A percentile compares a stretch with the other conserved stretches of the same genome.
These are phyloP conservation scores for Lepidium africanum DNA, from an alignment of 345 rosid genomes.

Conservation along the genomic window DNA sequence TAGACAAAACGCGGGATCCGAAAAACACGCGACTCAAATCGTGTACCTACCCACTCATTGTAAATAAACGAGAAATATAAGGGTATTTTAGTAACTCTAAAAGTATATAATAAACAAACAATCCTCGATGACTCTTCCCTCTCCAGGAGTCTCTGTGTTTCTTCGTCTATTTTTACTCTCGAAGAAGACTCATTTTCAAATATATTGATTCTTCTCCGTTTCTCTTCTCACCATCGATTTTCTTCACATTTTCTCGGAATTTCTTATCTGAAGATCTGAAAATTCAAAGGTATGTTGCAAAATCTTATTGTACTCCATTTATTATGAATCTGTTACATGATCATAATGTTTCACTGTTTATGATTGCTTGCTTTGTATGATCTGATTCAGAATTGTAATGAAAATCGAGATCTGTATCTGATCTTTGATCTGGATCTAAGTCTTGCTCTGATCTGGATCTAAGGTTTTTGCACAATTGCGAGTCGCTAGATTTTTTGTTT, in stretches of 20 bases:
- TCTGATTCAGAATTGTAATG: no score
- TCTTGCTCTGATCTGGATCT: constrained; percentile 3
- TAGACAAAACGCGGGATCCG: constrained; percentile 7
- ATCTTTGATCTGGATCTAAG: no score
- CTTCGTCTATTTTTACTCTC: constrained; percentile 5
- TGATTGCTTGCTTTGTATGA: not conserved
- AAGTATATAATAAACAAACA: constrained; percentile 1
- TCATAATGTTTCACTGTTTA: not conserved
- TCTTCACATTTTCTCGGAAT: not conserved
- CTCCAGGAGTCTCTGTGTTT: constrained; percentile 7
- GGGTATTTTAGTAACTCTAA: constrained; percentile 11
- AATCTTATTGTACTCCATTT: not conserved
- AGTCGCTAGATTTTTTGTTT: not conserved
- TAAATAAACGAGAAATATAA: not conserved
- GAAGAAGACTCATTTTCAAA: not conserved
- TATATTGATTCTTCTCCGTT: constrained; percentile 8
- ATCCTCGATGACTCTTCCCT: not conserved
- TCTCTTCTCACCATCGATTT: not conserved
- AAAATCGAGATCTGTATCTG: no score
- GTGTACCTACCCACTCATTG: constrained; percentile 14
- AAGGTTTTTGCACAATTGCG: not conserved
- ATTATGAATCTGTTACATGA: not conserved
- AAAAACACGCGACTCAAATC: constrained; percentile 12
- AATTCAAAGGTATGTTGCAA: constrained; percentile 3
- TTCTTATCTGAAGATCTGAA: constrained; percentile 7